These are phyloP conservation scores for Beauveria medogensis DNA, from an alignment of 2,329 filamentous ascomycete genomes.

Conservation along the genomic window DNA sequence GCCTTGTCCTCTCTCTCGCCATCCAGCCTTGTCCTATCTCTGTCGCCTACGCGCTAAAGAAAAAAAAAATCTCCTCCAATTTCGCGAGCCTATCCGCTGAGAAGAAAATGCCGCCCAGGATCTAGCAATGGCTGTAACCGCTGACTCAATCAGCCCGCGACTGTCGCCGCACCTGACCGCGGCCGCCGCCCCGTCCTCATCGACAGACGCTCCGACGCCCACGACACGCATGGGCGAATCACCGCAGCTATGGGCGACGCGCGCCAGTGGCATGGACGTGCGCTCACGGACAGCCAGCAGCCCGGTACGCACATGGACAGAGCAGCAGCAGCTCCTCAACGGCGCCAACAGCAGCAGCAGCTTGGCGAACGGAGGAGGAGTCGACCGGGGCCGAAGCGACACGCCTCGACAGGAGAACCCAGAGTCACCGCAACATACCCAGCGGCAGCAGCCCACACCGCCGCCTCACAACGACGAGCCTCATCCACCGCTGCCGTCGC, in stretches of 20 bases:
- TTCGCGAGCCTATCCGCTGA: background rate
- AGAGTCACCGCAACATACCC: background rate
- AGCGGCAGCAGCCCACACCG: constrained; percentile 6
- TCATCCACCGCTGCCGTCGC: background rate
- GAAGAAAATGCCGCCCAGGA: background rate
- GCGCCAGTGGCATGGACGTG: background rate
- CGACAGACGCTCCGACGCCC: background rate
- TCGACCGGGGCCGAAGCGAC: constrained; percentile 3
- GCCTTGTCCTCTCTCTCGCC: background rate
- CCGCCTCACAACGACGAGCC: background rate
- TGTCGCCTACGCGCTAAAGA: background rate
- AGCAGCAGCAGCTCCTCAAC: constrained; percentile 2
- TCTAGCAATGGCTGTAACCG: constrained; percentile 16
- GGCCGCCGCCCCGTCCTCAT: background rate
- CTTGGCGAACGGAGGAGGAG: background rate
- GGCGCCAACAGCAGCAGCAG: background rate
- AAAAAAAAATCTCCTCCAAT: background rate
- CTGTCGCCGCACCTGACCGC: constrained; percentile 8
- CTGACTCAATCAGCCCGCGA: constrained; percentile 16
- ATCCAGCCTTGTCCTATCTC: background rate
- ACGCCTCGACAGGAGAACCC: background rate
- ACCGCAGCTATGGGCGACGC: background rate
- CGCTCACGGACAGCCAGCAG: constrained; percentile 9
- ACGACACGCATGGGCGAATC: background rate
- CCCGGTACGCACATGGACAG: constrained; percentile 3